These are phyloP conservation scores for Morella rubra DNA, from an alignment of 306 rosid genomes.

Conservation along the genomic window DNA sequence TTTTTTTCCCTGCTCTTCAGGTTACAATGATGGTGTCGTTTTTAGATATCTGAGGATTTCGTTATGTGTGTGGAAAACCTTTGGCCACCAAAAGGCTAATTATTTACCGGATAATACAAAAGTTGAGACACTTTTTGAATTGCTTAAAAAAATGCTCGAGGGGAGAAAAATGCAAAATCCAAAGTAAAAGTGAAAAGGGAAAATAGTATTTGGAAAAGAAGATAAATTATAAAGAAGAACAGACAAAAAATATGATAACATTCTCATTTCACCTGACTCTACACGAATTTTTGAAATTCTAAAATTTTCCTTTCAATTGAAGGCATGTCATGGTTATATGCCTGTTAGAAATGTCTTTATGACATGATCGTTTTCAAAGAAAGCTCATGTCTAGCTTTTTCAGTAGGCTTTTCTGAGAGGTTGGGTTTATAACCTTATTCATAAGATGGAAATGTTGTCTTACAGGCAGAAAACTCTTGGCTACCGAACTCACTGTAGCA, in stretches of 20 bases:
- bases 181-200: background rate
- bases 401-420: background rate
- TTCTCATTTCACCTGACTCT: background rate
- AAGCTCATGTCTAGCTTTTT: background rate
- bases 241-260: too few species aligned
- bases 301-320: too few species aligned
- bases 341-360: background rate
- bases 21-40: background rate
- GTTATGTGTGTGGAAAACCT: background rate
- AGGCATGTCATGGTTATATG: background rate
- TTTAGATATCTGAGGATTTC: background rate
- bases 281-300: too few species aligned
- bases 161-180: background rate
- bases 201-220: background rate
- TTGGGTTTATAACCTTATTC: constrained; percentile 2
- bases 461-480: constrained; percentile 94
- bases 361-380: background rate
- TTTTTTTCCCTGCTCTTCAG: background rate
- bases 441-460: constrained; percentile 31
- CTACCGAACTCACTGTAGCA: constrained; percentile 67
- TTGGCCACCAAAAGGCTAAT: background rate
- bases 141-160: background rate
- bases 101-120: background rate
- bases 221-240: background rate
- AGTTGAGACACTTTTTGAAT: background rate